Percentiles rank a stretch among this genome's conserved stretches.
Evolutionary conservation across 306 rosid species (phyloP).

Genomic region (Calophaca sinica): DNA sequence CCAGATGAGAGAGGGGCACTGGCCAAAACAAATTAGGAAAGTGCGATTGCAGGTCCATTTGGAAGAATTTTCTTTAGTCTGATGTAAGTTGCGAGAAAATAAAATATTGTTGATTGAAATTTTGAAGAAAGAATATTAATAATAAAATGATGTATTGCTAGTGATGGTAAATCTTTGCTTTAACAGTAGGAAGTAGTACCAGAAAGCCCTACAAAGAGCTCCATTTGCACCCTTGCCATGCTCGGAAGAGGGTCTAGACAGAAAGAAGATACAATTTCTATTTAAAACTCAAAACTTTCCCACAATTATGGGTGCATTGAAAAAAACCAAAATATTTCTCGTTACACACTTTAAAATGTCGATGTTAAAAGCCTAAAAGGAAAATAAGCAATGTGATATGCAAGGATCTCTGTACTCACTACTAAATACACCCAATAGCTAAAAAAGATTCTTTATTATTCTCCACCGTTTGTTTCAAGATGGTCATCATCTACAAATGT

Average conservation of each 20-base stretch:
- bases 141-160: constrained; percentile 18
- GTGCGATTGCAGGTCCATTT: constrained; percentile 33
- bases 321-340: constrained; percentile 7
- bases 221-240: constrained; percentile 6
- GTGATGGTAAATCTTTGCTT: constrained; percentile 1
- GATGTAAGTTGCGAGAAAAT: constrained; percentile 40
- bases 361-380: constrained; percentile 28
- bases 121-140: constrained; percentile 38
- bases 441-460: constrained; percentile 11
- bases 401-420: constrained; percentile 27
- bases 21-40: constrained; percentile 30
- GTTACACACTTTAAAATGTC: constrained; percentile 14
- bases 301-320: constrained; percentile 25
- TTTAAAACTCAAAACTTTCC: constrained; percentile 11
- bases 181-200: constrained; percentile 13
- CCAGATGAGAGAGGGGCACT: constrained; percentile 51
- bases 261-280: background rate
- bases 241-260: background rate
- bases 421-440: constrained; percentile 1
- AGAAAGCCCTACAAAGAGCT: constrained; percentile 5
- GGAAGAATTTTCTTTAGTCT: constrained; percentile 47
- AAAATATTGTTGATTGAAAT: constrained; percentile 32
- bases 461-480: constrained; percentile 34
- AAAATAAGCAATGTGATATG: constrained; percentile 27
- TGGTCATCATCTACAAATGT: constrained; percentile 6